A percentile compares a stretch with the other conserved stretches of the same genome.
phyloP scores from a whole-genome alignment of 768 basidiomycete genomes.

The Russula compacta region DNA sequence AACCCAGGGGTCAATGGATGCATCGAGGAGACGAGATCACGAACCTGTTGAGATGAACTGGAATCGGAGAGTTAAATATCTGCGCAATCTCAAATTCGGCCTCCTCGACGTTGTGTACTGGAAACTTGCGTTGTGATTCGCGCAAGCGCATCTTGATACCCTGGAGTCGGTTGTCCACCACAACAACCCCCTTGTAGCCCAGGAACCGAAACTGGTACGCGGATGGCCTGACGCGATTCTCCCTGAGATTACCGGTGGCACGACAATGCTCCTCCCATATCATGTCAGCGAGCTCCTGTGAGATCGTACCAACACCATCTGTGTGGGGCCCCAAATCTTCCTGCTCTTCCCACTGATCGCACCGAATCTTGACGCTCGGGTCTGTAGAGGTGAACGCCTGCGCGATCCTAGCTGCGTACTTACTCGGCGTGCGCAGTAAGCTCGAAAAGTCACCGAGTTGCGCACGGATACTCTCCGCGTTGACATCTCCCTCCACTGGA shows the following conservation, averaged over 20 bases:
- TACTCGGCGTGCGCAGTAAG: conserved; percentile 45
- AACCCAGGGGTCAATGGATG: neutral
- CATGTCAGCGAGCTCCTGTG: conserved; percentile 42
- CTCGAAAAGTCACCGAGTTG: conserved; percentile 63
- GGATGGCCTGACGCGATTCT: neutral
- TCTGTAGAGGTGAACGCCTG: conserved; percentile 82
- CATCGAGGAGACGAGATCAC: neutral
- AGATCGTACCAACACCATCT: conserved; percentile 77
- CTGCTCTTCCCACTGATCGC: conserved; percentile 54
- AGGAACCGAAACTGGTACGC: conserved; percentile 77
- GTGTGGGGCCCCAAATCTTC: conserved; percentile 57
- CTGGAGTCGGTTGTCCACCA: conserved; percentile 45
- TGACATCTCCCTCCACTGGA: conserved; percentile 35
- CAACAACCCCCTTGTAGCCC: conserved; percentile 73
- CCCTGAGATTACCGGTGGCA: conserved; percentile 19
- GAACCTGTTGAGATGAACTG: conserved; percentile 66
- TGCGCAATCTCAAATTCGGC: conserved; percentile 66
- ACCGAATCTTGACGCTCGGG: conserved; percentile 50
- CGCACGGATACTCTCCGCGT: conserved; percentile 48
- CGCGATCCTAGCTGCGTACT: conserved; percentile 73
- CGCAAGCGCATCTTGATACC: conserved; percentile 64
- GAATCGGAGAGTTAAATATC: conserved; percentile 49
- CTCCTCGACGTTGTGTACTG: conserved; percentile 35
- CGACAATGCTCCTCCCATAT: conserved; percentile 53
- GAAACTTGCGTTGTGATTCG: conserved; percentile 69